Base-by-base conservation (phyloP, 2,329 filamentous ascomycete genomes). In the Cordyceps fumosorosea region DNA sequence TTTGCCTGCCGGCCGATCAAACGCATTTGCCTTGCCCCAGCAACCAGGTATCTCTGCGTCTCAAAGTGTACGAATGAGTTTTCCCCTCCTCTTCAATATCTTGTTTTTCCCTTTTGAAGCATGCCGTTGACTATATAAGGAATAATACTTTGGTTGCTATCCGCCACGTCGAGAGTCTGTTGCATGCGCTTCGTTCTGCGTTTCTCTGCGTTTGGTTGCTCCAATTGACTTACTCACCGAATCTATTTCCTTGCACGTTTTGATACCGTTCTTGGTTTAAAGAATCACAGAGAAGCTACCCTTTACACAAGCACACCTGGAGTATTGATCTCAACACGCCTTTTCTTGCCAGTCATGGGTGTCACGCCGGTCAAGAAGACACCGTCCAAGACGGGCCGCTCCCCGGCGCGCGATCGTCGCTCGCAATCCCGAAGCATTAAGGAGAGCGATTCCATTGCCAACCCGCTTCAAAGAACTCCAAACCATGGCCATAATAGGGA, bases 371-470 rank as follows among this genome's bases (percentile, higher is more conserved):
- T 52, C 10, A 65, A 64, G n/a, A 68, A 65, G 60, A 65, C 63
- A 3, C 64, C 69, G 32, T 57, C 68, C 54, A 69, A 67, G 56
- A 48, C 50, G 20, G 56, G 52, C 12, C 60, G 62, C 18, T 65
- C 66, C 18, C 57, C 65, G 7, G 62, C 64, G 7, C 64, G 64
- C 20, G 44, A 64, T 26, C 63, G 59, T n/a, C 60, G 63, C 12
- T 65, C 67, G 11, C 44, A 57, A 16, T 56, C 64, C 1, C 63
- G 63, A 44, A 61, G 48, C 20, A 5, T 53, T 34, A 66, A 65
- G 42, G 57, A 45, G 24, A 37, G 60, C 16, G 40, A 51, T 26
- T 54, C 62, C 44, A 29, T 62, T 34, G 11, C 34, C 2, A 37
- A 60, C 14, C 22, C n/a, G 10, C 14, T 54, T 11, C 52, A 34